Percentiles rank a stretch among this genome's conserved stretches.
Conservation (phyloP, 768 basidiomycete species). For the Lactarius quietus region DNA sequence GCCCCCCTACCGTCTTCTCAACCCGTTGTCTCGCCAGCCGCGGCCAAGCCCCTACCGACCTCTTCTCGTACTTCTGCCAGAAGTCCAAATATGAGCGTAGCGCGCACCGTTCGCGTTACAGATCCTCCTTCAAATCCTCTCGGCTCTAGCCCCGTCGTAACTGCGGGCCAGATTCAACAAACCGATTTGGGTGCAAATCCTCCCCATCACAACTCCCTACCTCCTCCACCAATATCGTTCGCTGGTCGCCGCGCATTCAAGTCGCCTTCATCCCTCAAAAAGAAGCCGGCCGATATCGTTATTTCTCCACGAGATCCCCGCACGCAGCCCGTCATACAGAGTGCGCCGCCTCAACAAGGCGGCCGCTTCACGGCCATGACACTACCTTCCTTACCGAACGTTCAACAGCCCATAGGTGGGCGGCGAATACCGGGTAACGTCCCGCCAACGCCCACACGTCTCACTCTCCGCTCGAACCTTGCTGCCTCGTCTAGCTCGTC, state of each 20-base stretch:
- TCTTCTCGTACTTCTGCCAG: conserved; percentile 34
- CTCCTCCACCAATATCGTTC: conserved; percentile 74
- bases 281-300: conserved; percentile 75
- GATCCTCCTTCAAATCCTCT: conserved; percentile 32
- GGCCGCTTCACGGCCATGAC: conserved; percentile 31
- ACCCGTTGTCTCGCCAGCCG: conserved; percentile 27
- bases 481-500: conserved; percentile 24
- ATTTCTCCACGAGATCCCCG: conserved; percentile 65
- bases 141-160: conserved; percentile 25
- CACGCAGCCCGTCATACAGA: conserved; percentile 64
- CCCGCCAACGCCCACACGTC: conserved; percentile 26
- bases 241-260: conserved; percentile 69
- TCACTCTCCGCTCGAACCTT: conserved; percentile 27
- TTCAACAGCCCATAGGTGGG: conserved; percentile 16
- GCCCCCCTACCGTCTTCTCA: conserved; percentile 30
- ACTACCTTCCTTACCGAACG: conserved; percentile 24
- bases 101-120: conserved; percentile 28
- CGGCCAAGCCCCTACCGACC: conserved; percentile 29
- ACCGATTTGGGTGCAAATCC: conserved; percentile 20
- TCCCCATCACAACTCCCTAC: conserved; percentile 44
- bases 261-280: conserved; percentile 46
- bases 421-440: conserved; percentile 25
- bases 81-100: conserved; percentile 25
- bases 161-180: conserved; percentile 32
- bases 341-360: conserved; percentile 66